Evolutionary conservation across 2,329 filamentous ascomycete species (phyloP), one percentile per base, ranked within the genome.

Genomic region (Leptographium wingfieldii): DNA sequence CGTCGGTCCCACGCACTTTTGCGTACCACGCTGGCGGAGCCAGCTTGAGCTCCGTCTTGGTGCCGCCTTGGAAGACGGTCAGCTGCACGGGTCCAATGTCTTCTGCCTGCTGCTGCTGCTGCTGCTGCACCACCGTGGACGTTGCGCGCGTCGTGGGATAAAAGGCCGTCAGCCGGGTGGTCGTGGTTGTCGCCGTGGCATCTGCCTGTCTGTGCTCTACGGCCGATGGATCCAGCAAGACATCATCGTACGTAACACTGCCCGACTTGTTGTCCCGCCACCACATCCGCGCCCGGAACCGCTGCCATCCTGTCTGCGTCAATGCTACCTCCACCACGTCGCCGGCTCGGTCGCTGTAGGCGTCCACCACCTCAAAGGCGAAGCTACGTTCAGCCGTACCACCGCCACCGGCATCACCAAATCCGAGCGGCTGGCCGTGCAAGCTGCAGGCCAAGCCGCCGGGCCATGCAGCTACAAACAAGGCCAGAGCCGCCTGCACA

Each of bases 401-500:
- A 10, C 73, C 73, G n/a, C 62, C 58, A 57, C 66, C 71, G 3
- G 70, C 69, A 33, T 74, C 71, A 27, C 79, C 79, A 63, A 85
- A 84, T 14, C 82, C 82, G 6, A 87, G 75, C 2, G 74, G 70
- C 58, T 75, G 69, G 2, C 80, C 79, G 65, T 79, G 81, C 27
- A 25, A 61, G 12, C 62, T 58, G 12, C 53, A 62, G 19, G 51
- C 31, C 0, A 22, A 1, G 51, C n/a, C 16, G 35, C 22, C 19
- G 3, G 53, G 35, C 52, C 69, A 71, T 64, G 79, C 77, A 61
- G 80, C 72, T 56, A 80, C 76, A 58, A 89, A 72, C 65, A 92
- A 77, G 10, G 86, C 90, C 11, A 99, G 77, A 0, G 92, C 92
- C 10, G 91, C 92, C 75, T 99, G 94, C 0, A 87, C 85, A 65